Evolutionary conservation across 495 filamentous ascomycete genomes (phyloP).

Genomic region (Penicillium samsonianum): DNA sequence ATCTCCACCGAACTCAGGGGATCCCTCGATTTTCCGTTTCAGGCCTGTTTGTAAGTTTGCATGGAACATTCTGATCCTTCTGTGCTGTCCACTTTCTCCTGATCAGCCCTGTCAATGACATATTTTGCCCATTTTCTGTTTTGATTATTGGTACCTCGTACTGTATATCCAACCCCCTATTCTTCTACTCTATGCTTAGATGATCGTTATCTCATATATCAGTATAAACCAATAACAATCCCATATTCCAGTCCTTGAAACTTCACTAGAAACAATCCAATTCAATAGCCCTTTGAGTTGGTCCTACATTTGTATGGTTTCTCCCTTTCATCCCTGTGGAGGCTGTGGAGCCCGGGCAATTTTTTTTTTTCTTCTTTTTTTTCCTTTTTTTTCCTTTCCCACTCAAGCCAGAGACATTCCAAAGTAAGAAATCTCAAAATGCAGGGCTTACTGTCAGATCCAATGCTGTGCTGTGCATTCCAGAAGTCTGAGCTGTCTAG

Average conservation of each 20-base stretch:
- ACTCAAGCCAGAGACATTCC: background rate
- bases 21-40: conserved; percentile 21
- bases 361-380: background rate
- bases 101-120: conserved; percentile 15
- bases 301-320: conserved; percentile 5
- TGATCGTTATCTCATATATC: conserved; percentile 8
- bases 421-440: background rate
- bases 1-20: conserved; percentile 11
- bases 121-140: background rate
- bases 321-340: conserved; percentile 13
- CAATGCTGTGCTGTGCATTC: background rate
- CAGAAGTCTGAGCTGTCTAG: background rate
- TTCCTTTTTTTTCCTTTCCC: background rate
- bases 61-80: conserved; percentile 11
- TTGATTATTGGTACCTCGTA: background rate
- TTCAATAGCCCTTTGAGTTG: conserved; percentile 8
- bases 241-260: background rate
- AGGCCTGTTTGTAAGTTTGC: conserved; percentile 20
- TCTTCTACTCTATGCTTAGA: background rate
- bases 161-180: conserved; percentile 3
- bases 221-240: background rate
- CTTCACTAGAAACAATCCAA: conserved; percentile 12
- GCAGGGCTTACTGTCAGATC: conserved; percentile 4
- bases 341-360: background rate
- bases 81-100: conserved; percentile 8